These are phyloP conservation scores for Tagetes erecta DNA, from an alignment of 129 eudicot genomes.

Conservation along the genomic window DNA sequence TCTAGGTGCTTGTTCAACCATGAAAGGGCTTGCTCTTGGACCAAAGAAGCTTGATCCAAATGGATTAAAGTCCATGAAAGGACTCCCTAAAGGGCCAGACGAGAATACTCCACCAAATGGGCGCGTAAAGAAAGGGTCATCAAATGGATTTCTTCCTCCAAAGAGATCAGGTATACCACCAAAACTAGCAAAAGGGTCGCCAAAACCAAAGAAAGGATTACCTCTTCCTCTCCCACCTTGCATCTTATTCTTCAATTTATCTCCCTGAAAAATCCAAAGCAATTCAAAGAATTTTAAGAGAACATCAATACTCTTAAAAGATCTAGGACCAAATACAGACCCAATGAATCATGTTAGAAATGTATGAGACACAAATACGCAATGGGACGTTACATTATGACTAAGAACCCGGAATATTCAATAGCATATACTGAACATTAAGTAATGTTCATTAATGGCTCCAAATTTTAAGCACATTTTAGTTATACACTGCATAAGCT, in stretches of 20 bases:
- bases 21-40: constrained; percentile 32
- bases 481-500: constrained; percentile 2
- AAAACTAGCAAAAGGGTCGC: constrained; percentile 60
- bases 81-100: constrained; percentile 53
- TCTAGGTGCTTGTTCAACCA: constrained; percentile 33
- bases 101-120: constrained; percentile 72
- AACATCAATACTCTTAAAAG: neutral
- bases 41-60: constrained; percentile 39
- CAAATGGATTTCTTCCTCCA: constrained; percentile 83
- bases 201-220: constrained; percentile 55
- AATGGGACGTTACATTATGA: constrained; percentile 8
- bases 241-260: constrained; percentile 43
- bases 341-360: constrained; percentile 14
- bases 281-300: neutral
- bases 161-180: constrained; percentile 63
- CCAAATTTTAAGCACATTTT: neutral
- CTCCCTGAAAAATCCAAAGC: constrained; percentile 22
- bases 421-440: neutral
- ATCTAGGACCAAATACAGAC: neutral
- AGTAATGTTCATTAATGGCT: constrained; percentile 1
- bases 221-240: constrained; percentile 65
- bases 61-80: constrained; percentile 47
- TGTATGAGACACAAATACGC: neutral
- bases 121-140: constrained; percentile 74
- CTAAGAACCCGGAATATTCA: neutral